Base-by-base conservation (phyloP, 495 filamentous ascomycete species). In the Podospora comata region DNA sequence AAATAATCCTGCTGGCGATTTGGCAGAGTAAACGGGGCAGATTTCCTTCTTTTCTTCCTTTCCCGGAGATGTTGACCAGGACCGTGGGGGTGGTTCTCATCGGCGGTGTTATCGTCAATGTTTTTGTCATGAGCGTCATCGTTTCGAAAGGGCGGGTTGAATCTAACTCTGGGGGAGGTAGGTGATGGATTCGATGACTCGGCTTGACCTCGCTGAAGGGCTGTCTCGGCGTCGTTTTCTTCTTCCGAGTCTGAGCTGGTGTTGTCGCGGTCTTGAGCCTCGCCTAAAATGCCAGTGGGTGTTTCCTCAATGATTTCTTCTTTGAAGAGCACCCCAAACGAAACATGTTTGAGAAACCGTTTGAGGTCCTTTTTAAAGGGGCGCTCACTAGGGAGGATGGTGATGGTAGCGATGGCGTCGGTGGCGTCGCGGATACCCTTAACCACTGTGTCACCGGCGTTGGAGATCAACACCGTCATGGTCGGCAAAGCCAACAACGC, bases 401-500 rank as follows among this genome's bases (percentile, higher is more conserved):
- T 96, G 62, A 92, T 77, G 60, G 86, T 86, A 20, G 90, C 92
- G 5, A 95, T 66, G 72, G 86, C 86, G 28, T 92, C 79, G 0
- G 91, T 94, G 0, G 85, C 67, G 59, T 96, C 90, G 30, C 85
- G 82, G 64, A 97, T 82, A 2, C 78, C 79, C 67, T 89, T 90
- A 56, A 96, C 85, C 54, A 96, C 85, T 0, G 90, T 93, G 72
- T 92, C 89, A 7, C 90, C 90, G 70, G 95, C 92, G 70, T 93
- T 91, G 53, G 87, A 90, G 67, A 97, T 94, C 30, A 96, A 82
- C 54, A 95, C 88, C 0, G 93, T 96, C 74, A 93, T 85, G 3
- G 90, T 87, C 1, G 93, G 93, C 2, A 97, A 80, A 2, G 93
- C 92, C 3, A 96, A 84, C 3, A 97, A 78, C 26, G 90, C 90